Base-by-base conservation (phyloP, 2,329 filamentous ascomycete genomes). In the Penicillium brevicompactum region DNA sequence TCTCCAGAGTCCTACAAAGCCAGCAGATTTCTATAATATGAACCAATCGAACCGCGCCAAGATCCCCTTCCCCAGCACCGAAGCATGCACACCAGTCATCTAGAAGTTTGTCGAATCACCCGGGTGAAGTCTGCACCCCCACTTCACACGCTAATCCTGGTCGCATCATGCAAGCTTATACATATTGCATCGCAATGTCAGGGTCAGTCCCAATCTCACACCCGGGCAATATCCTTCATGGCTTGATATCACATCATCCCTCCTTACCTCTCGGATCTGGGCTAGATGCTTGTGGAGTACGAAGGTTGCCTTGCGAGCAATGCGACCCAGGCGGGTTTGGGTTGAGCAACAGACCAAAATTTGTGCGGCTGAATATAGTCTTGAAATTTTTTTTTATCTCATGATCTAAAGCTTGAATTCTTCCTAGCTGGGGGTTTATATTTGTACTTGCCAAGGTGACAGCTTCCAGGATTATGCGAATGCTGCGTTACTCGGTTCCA, bases 221-320 rank as follows among this genome's bases (percentile, higher is more conserved):
- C 46, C 46, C 46, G 37, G 46, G 46, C 40, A 22, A 41, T 27
- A 27, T 27, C 24, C 24, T 27, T 8, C 34, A 37, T 49, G 18
- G 45, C 21, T 31, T 42, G 8, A 49, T 31, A 49, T 53, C 51
- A 49, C 30, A 30, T 44, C 38, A 43, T 49, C 18, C 32, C 38
- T 53, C 51, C 34, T 45, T 45, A 16, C 27, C 7, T 45, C n/a
- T 44, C n/a, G 14, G 42, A 10, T 45, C 16, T n/a, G 6, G 43
- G 27, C 30, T 10, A 31, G 43, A 45, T 30, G 11, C 24, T 27
- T 10, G 41, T 24, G 18, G 41, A 43, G 18, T 27, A 22, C 24
- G 24, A 27, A 27, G 24, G 43, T 30, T 30, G 16, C 22, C 43
- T 41, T 41, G 14, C 5, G n/a, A n/a, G 14, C 2, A 41, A 41